These are phyloP conservation scores for Hansenula lynferdii DNA, from an alignment of 1,139 yeast genomes.

Conservation along the genomic window DNA sequence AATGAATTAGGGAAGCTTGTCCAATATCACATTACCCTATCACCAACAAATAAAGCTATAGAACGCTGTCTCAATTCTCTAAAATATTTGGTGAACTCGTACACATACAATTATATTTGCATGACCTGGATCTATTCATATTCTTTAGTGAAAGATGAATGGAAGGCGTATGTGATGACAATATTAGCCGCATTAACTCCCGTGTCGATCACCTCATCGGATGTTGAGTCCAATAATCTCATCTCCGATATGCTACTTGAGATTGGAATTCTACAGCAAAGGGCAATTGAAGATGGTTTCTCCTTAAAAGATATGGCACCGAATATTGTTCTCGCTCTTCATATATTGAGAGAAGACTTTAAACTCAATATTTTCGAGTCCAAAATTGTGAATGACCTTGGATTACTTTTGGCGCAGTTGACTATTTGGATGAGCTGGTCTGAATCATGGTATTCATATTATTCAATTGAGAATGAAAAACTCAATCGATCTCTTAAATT, in stretches of 20 bases:
- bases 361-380: constrained; percentile 49
- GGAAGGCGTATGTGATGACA: constrained; percentile 58
- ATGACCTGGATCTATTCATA: constrained; percentile 61
- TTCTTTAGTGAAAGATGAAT: constrained; percentile 40
- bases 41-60: constrained; percentile 44
- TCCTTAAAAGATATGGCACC: constrained; percentile 47
- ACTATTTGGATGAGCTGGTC: constrained; percentile 77
- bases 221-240: constrained; percentile 9
- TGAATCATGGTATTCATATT: constrained; percentile 56
- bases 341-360: constrained; percentile 72
- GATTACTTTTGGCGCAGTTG: constrained; percentile 54
- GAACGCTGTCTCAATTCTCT: constrained; percentile 43
- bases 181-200: constrained; percentile 46
- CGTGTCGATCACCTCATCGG: constrained; percentile 19
- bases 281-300: constrained; percentile 16
- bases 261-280: constrained; percentile 13
- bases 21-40: constrained; percentile 33
- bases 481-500: constrained; percentile 31
- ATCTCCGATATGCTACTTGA: constrained; percentile 13
- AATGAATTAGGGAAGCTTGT: constrained; percentile 13
- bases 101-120: constrained; percentile 53
- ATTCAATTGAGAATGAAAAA: constrained; percentile 25
- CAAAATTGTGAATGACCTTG: constrained; percentile 36
- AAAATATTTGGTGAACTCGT: constrained; percentile 52
- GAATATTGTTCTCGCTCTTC: constrained; percentile 64